Evolutionary conservation across 1,284 basidiomycete genomes (phyloP), one percentile per base, ranked within the genome.

Genomic region (Golubevia sp.): DNA sequence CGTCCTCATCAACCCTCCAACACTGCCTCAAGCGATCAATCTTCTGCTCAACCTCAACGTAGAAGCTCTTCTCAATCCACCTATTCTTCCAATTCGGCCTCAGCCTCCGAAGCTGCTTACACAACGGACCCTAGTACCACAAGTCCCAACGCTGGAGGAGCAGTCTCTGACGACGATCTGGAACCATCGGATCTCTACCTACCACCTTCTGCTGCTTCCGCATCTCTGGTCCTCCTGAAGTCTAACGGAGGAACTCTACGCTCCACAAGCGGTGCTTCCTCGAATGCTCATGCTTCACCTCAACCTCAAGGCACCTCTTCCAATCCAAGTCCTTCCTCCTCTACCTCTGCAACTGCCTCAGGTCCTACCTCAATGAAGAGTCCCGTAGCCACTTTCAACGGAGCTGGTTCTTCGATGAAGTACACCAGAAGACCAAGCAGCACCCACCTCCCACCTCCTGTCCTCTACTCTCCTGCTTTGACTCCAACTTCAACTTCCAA

Each of bases 11-110:
- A 44, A 44, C 18, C 38, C 25, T 65, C 63, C 18, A 55, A 53
- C 18, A 49, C 61, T 7, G 38, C 38, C 38, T 65, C 61, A 27
- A 63, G 51, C 51, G 61, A 63, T 26, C 13, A 55, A 30, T 21
- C 58, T 21, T 44, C 18, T 5, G 7, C 27, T 50, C 34, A 25
- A 20, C 23, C 61, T 60, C 59, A 67, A 71, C 48, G 61, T 61
- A 60, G 73, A 50, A 74, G 73, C 63, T 74, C 71, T 61, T 74
- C 73, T 20, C 71, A 72, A n/a, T 73, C 71, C 55, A 76, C 73
- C 56, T 74, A 71, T 59, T 74, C 71, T n/a, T 76, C 73, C 48
- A 63, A 70, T 59, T 74, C 73, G n/a, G 73, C 73, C n/a, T 72
- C 70, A 23, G 67, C 67, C 49, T 70, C 70, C 49, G 66, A 63